Evolutionary conservation across 2,329 filamentous ascomycete species (phyloP).

Genomic region (Beauveria rudraprayagi): DNA sequence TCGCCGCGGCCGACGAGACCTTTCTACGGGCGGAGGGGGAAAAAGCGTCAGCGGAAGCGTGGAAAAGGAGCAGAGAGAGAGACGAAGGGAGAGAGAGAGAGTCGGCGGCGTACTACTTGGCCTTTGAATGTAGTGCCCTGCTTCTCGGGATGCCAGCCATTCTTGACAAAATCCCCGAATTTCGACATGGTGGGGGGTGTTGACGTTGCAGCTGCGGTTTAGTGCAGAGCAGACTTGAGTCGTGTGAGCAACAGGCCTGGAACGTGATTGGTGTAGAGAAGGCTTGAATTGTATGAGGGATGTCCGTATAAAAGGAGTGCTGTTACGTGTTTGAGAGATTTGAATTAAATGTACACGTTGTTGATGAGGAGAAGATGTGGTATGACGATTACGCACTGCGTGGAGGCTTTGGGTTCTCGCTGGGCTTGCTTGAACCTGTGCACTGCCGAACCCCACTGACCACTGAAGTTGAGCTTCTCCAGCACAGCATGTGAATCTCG

Average conservation of each 20-base stretch:
- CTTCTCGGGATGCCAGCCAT: slow-evolving; percentile 46
- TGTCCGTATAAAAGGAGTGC: neutral
- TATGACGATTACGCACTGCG: slow-evolving; percentile 3
- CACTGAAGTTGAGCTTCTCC: no score
- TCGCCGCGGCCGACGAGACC: slow-evolving; percentile 37
- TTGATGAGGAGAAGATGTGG: neutral
- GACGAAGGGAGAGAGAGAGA: neutral
- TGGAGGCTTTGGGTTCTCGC: neutral
- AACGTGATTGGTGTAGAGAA: no score
- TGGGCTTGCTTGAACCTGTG: no score
- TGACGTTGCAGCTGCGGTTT: neutral
- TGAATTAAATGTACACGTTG: neutral
- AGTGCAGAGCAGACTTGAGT: no score
- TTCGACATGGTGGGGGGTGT: slow-evolving; percentile 30
- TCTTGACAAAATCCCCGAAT: slow-evolving; percentile 41
- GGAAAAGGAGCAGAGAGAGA: neutral
- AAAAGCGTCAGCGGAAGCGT: slow-evolving; percentile 2
- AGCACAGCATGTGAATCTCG: no score
- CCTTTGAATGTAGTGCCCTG: slow-evolving; percentile 31
- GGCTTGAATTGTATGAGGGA: no score
- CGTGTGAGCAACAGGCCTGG: neutral
- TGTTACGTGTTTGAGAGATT: neutral
- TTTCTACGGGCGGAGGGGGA: slow-evolving; percentile 27
- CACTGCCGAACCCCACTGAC: no score
- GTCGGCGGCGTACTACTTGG: slow-evolving; percentile 34